Conservation (phyloP, 345 rosid genomes). For the Eucalyptus paniculata region DNA sequence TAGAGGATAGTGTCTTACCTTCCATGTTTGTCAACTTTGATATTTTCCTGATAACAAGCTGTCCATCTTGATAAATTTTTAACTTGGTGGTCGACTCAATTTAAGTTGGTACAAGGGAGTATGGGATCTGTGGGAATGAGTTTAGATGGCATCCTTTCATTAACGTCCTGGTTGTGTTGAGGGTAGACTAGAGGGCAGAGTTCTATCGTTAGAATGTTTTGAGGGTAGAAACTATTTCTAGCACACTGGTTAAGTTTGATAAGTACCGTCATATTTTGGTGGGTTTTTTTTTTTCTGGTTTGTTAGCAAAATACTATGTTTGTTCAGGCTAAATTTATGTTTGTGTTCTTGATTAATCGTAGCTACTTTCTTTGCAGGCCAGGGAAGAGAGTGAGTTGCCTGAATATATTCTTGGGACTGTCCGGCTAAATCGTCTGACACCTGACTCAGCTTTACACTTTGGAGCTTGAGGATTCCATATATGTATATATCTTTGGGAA, state of each 20-base stretch:
- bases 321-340: background rate
- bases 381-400: constrained; percentile 79
- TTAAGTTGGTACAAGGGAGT: background rate
- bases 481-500: background rate
- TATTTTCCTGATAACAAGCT: background rate
- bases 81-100: background rate
- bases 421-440: constrained; percentile 64
- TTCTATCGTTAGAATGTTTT: background rate
- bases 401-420: constrained; percentile 90
- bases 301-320: background rate
- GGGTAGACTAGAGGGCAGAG: background rate
- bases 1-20: background rate
- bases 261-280: background rate
- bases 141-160: background rate
- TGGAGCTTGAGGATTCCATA: constrained; percentile 1
- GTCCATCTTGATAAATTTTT: background rate
- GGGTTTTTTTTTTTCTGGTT: background rate
- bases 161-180: background rate
- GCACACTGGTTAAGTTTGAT: background rate
- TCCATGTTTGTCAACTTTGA: background rate
- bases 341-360: background rate
- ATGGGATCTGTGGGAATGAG: background rate
- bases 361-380: constrained; percentile 32
- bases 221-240: background rate
- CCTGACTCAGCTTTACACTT: constrained; percentile 56